A percentile compares a stretch with the other conserved stretches of the same genome.
Evolutionary conservation across 495 filamentous ascomycete genomes (phyloP).

Genomic region (Penicillium bovifimosum): DNA sequence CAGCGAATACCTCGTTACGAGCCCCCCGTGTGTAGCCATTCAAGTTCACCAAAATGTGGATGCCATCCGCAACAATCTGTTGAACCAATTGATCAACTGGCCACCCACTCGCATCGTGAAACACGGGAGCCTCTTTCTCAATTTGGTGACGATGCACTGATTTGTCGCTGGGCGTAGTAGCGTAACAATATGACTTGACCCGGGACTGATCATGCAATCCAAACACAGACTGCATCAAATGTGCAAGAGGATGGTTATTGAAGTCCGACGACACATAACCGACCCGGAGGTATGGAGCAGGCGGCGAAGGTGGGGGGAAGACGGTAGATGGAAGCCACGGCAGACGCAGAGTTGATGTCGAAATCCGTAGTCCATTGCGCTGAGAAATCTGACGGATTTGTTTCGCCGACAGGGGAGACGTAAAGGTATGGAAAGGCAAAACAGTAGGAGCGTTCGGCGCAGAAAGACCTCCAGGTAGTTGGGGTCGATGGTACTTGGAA

Average conservation of each 20-base stretch:
- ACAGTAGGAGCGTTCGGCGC: slow-evolving; percentile 91
- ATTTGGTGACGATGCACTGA: slow-evolving; percentile 93
- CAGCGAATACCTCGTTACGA: slow-evolving; percentile 96
- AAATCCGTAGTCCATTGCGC: slow-evolving; percentile 89
- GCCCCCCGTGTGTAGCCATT: slow-evolving; percentile 97
- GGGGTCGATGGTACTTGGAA: slow-evolving; percentile 65
- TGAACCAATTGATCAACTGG: slow-evolving; percentile 76
- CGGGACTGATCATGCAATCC: slow-evolving; percentile 72
- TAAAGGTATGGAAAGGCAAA: slow-evolving; percentile 98
- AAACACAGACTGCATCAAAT: slow-evolving; percentile 99
- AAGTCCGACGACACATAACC: slow-evolving; percentile 98
- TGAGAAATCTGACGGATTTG: slow-evolving; percentile 95
- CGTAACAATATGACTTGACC: slow-evolving; percentile 89
- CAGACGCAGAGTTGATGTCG: slow-evolving; percentile 75
- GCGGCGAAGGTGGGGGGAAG: slow-evolving; percentile 77
- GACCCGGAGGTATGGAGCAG: slow-evolving; percentile 75
- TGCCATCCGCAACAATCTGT: slow-evolving; percentile 86
- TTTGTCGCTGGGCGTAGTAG: slow-evolving; percentile 88
- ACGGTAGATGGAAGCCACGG: slow-evolving; percentile 81
- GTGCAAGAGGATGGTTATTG: slow-evolving; percentile 96
- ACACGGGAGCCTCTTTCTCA: slow-evolving; percentile 87
- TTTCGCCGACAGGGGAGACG: slow-evolving; percentile 85
- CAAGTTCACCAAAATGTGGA: slow-evolving; percentile 94
- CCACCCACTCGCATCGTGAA: slow-evolving; percentile 86
- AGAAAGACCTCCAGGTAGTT: slow-evolving; percentile 66